A percentile compares a stretch with the other conserved stretches of the same genome.
These are phyloP conservation scores for Fomitopsis palustris DNA, from an alignment of 1,284 basidiomycete genomes.

Conservation along the genomic window DNA sequence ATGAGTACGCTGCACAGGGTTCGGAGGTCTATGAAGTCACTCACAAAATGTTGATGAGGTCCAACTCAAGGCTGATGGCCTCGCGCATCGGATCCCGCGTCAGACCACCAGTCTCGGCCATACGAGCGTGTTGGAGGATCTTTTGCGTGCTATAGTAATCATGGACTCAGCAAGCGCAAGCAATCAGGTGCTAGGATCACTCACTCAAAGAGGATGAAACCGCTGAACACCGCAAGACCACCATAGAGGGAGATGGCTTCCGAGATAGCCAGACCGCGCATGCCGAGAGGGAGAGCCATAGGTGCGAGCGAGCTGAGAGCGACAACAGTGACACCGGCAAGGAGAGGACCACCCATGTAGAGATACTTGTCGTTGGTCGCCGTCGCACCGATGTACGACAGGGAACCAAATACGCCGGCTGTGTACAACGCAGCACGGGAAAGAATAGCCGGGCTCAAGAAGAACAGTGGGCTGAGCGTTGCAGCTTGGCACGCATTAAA, in stretches of 20 bases:
- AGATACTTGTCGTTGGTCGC: conserved; percentile 85
- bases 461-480: conserved; percentile 80
- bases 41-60: conserved; percentile 87
- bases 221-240: conserved; percentile 84
- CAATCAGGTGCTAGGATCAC: conserved; percentile 15
- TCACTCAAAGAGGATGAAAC: conserved; percentile 85
- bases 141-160: conserved; percentile 62
- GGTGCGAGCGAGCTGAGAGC: conserved; percentile 84
- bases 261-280: conserved; percentile 72
- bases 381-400: conserved; percentile 88
- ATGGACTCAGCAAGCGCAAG: background rate
- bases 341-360: conserved; percentile 79
- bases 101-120: conserved; percentile 68
- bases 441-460: conserved; percentile 82
- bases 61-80: conserved; percentile 76
- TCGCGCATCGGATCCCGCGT: conserved; percentile 77
- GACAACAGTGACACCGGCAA: conserved; percentile 86
- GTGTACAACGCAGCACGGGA: conserved; percentile 91
- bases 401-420: conserved; percentile 77
- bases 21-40: conserved; percentile 20
- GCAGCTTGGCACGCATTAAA: conserved; percentile 88
- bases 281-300: conserved; percentile 79
- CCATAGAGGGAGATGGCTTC: conserved; percentile 84
- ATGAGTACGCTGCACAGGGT: conserved; percentile 7
- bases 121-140: conserved; percentile 74